Evolutionary conservation across 352 stramenopile species (phyloP), one percentile per base, ranked within the genome.

Genomic region (Phytophthora nicotianae): DNA sequence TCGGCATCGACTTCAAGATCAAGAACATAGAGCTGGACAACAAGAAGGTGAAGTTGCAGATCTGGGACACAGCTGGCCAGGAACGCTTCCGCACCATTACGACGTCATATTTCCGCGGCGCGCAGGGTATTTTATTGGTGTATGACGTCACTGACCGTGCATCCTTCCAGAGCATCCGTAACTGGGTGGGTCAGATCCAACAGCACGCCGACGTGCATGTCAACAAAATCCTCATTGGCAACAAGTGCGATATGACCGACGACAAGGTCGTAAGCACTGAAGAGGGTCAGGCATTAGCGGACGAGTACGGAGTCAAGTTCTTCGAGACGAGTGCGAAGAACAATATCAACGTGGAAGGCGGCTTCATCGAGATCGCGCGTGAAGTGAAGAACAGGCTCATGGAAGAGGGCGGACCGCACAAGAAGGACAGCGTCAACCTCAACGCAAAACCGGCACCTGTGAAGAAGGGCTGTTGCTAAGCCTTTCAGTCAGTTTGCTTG

Each of bases 171-270:
- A 98, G 87, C 67, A 98, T 99, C 58, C 89, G 93, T 62, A 98
- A 98, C 78, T 99, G 97, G 97, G 98, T 99, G 47, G 93, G 90
- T 5, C 91, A 98, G 78, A 98, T 98, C 74, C 89, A 97, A 64
- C 88, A 99, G 76, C 97, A 99, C 71, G 98, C 97, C 5, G 97
- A 99, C 72, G 97, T 99, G 41, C 96, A 99, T 77, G 97, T 99
- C 14, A 99, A 99, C 89, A 99, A 99, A 83, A 99, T 99, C 69
- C 76, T 99, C 53, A 98, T 99, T 59, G 98, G 97, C 37, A 99
- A 99, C 82, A 99, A 99, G 89, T 98, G 94, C 70, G 97, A 99
- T 96, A 98, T 99, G 84, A 93, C 95, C 48, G 92, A 98, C 68
- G 95, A 99, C 72, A 98, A 98, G 80, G 89, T 97, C 45, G 93